Evolutionary conservation across 176 grass and related monocot genomes (phyloP).

Genomic region (Rhynchospora tenuis): DNA sequence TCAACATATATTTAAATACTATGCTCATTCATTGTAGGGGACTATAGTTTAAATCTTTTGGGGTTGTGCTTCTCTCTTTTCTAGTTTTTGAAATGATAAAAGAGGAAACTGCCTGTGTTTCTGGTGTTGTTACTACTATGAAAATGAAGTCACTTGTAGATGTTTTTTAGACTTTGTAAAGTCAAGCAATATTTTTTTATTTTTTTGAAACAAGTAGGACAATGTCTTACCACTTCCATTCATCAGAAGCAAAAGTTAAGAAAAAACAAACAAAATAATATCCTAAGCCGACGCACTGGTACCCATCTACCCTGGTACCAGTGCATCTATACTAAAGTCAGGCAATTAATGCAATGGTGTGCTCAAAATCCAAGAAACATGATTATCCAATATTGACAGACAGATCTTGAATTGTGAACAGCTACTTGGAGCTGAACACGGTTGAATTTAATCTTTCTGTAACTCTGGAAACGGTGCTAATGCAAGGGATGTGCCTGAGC

Average conservation of each 20-base stretch:
- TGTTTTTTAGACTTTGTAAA: not conserved
- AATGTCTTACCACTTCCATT: no score
- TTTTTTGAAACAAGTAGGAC: no score
- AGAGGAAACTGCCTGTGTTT: not conserved
- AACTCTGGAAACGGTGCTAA: slow-evolving; percentile 67
- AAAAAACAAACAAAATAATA: no score
- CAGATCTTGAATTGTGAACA: slow-evolving; percentile 26
- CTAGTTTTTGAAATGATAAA: not conserved
- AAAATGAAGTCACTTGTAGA: not conserved
- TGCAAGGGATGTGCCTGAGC: slow-evolving; percentile 72
- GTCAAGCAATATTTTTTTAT: no score
- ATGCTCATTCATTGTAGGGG: not conserved
- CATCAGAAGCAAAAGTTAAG: no score
- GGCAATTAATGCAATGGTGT: not conserved
- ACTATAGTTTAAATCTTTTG: not conserved
- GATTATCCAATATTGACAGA: slow-evolving; percentile 6
- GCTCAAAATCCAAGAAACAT: not conserved
- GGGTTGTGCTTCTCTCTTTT: not conserved
- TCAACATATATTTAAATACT: not conserved
- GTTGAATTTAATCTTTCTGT: slow-evolving; percentile 78
- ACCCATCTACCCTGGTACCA: no score
- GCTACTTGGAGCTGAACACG: slow-evolving; percentile 78
- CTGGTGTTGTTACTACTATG: not conserved
- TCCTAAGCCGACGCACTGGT: no score
- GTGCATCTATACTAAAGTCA: no score